These are phyloP conservation scores for Eudorina sp. DNA, from an alignment of 139 green algal genomes.

Conservation along the genomic window DNA sequence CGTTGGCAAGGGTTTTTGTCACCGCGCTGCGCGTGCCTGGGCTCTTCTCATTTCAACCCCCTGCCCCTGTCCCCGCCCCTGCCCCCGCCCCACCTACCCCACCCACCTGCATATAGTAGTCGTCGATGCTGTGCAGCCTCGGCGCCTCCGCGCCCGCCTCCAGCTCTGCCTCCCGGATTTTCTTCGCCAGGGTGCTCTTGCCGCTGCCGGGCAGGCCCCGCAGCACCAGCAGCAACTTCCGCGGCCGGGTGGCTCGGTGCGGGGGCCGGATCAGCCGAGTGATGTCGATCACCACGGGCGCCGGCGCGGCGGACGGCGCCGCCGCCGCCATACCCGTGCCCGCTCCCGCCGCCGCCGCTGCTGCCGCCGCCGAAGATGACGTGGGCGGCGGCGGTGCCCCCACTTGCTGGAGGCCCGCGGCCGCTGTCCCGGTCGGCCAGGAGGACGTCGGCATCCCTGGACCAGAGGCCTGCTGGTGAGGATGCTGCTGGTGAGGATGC, in stretches of 20 bases:
- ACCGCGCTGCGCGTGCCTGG: no score
- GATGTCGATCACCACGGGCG: slow-evolving; percentile 38
- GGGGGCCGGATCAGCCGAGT: slow-evolving; percentile 49
- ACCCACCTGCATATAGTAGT: slow-evolving; percentile 89
- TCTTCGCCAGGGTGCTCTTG: slow-evolving; percentile 79
- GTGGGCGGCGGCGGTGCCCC: not conserved
- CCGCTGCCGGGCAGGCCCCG: slow-evolving; percentile 85
- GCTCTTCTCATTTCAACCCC: no score
- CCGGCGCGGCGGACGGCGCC: not conserved
- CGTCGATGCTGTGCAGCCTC: slow-evolving; percentile 85
- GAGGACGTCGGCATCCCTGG: not conserved
- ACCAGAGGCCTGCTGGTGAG: no score
- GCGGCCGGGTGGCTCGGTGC: slow-evolving; percentile 64
- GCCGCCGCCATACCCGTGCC: not conserved
- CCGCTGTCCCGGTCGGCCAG: not conserved
- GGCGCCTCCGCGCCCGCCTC: slow-evolving; percentile 70
- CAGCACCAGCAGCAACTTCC: slow-evolving; percentile 75
- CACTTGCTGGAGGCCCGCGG: not conserved
- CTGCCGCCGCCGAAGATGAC: not conserved
- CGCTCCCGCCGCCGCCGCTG: not conserved
- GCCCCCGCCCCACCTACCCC: not conserved
- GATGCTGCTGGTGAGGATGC: no score
- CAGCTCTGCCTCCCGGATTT: slow-evolving; percentile 80
- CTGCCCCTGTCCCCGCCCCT: slow-evolving; percentile 59
- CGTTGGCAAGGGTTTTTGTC: no score